These are phyloP conservation scores for Suillus spraguei DNA, from an alignment of 768 basidiomycete species.

Conservation along the genomic window DNA sequence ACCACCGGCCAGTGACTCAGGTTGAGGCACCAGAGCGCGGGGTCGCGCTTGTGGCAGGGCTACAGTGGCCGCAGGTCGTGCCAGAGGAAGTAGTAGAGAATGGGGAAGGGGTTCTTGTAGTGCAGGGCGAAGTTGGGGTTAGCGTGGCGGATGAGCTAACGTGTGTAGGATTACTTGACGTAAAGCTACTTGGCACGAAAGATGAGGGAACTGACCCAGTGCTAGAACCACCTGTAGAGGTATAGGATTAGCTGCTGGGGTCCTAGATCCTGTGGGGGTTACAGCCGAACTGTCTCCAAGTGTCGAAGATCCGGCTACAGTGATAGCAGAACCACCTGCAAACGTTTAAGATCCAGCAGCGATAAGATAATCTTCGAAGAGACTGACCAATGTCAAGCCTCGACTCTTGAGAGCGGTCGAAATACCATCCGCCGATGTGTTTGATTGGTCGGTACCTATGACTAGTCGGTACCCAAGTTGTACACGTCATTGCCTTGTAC, in stretches of 20 bases:
- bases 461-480: not conserved
- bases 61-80: not conserved
- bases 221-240: slow-evolving; percentile 9
- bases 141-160: slow-evolving; percentile 24
- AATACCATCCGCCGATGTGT: not conserved
- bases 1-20: slow-evolving; percentile 21
- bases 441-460: no score
- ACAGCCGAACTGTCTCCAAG: not conserved
- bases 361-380: no score
- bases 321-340: not conserved
- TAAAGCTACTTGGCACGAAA: slow-evolving; percentile 8
- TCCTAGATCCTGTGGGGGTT: slow-evolving; percentile 6
- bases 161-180: slow-evolving; percentile 11
- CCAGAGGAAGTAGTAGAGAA: slow-evolving; percentile 22
- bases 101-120: slow-evolving; percentile 33
- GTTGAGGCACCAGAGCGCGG: slow-evolving; percentile 22
- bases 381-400: not conserved
- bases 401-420: not conserved
- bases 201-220: not conserved
- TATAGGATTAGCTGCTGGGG: slow-evolving; percentile 19
- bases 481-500: not conserved
- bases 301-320: not conserved
- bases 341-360: slow-evolving; percentile 14
- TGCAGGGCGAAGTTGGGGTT: slow-evolving; percentile 8
- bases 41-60: not conserved